Evolutionary conservation across 2,329 filamentous ascomycete species (phyloP).

Genomic region (Colletotrichum tabaci): DNA sequence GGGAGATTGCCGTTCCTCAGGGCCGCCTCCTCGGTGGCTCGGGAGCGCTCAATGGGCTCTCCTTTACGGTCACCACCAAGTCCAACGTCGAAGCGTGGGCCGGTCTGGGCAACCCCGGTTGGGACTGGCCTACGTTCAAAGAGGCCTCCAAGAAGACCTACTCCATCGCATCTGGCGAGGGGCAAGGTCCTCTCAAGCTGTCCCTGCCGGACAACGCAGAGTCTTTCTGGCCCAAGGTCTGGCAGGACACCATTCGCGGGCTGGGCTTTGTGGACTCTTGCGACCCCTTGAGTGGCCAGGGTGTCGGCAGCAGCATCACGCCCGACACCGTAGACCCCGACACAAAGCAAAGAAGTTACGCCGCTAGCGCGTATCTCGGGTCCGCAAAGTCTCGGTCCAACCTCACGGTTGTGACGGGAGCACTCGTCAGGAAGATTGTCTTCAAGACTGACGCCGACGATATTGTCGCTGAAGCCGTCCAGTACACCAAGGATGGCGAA

Average conservation of each 20-base stretch:
- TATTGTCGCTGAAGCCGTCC: constrained; percentile 45
- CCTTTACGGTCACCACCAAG: constrained; percentile 45
- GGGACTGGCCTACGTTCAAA: constrained; percentile 46
- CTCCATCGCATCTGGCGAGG: constrained; percentile 25
- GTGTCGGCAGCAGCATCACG: constrained; percentile 39
- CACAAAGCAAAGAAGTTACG: constrained; percentile 47
- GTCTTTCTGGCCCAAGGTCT: constrained; percentile 40
- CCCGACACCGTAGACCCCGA: constrained; percentile 46
- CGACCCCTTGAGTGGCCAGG: constrained; percentile 46
- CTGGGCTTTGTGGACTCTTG: constrained; percentile 42
- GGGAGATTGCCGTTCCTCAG: constrained; percentile 44
- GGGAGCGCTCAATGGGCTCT: constrained; percentile 49
- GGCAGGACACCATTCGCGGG: constrained; percentile 44
- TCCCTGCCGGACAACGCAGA: constrained; percentile 40
- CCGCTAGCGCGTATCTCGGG: constrained; percentile 46
- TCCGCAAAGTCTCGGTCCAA: constrained; percentile 44
- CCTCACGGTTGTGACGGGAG: constrained; percentile 46
- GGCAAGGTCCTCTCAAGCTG: constrained; percentile 40
- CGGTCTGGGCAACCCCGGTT: constrained; percentile 48
- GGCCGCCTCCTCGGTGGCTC: constrained; percentile 48
- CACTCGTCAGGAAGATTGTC: constrained; percentile 46
- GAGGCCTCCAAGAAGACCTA: constrained; percentile 41
- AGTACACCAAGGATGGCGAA: constrained; percentile 39
- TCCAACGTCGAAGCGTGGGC: constrained; percentile 48
- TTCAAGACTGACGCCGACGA: constrained; percentile 41